phyloP scores from a whole-genome alignment of 805 yeast species.

The Schizosaccharomyces cryophilus region DNA sequence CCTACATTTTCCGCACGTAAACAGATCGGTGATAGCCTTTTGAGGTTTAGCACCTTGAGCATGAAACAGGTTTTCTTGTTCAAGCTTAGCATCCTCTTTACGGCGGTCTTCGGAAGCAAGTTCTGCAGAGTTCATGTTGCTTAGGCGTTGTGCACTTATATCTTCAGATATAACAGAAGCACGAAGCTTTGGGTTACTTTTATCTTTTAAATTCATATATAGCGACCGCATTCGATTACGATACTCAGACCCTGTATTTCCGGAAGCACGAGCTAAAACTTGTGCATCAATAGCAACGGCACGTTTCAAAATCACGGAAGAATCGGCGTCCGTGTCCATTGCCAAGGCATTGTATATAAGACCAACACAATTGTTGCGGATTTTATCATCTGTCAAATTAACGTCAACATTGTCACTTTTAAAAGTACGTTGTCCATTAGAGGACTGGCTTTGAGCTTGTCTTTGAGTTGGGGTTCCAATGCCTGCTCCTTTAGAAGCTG shows the following conservation, averaged over 20 bases:
- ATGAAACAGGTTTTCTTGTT: conserved; percentile 71
- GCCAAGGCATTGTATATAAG: conserved; percentile 80
- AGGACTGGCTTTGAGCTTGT: conserved; percentile 2
- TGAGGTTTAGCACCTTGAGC: conserved; percentile 95
- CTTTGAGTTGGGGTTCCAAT: conserved; percentile 5
- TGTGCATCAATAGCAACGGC: conserved; percentile 53
- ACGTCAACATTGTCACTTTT: conserved; percentile 59
- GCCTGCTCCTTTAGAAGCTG: conserved; percentile 7
- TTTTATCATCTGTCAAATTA: conserved; percentile 42
- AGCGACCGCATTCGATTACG: conserved; percentile 66
- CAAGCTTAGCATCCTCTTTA: conserved; percentile 61
- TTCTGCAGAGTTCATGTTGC: conserved; percentile 73
- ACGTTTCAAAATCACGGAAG: conserved; percentile 33
- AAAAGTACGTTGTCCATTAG: conserved; percentile 36
- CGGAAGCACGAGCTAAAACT: conserved; percentile 32
- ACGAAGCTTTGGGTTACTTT: conserved; percentile 69
- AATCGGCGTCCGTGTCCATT: conserved; percentile 40
- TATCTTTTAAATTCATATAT: conserved; percentile 67
- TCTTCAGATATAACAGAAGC: conserved; percentile 41
- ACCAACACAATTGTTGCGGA: conserved; percentile 61
- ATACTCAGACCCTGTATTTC: conserved; percentile 31
- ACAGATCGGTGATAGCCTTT: conserved; percentile 87
- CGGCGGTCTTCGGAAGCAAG: conserved; percentile 83
- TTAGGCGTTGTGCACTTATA: conserved; percentile 38
- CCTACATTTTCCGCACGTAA: conserved; percentile 93